Evolutionary conservation across 225 moss, liverwort and hornwort species (phyloP).

Genomic region (Polytrichum formosum): DNA sequence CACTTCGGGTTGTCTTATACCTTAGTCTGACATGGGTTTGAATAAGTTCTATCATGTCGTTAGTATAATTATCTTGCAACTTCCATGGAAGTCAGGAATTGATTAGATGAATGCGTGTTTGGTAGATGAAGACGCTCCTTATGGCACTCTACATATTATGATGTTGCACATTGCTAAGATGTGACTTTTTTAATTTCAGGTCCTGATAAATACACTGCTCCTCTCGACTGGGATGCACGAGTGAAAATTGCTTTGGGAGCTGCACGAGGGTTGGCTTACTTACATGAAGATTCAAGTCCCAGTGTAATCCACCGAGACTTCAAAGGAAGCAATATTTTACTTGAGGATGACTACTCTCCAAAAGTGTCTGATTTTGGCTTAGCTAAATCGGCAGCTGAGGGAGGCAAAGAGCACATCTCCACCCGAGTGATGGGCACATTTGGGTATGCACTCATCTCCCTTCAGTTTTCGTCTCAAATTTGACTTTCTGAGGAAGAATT

Average conservation of each 20-base stretch:
- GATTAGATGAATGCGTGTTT: too few relatives aligned
- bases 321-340: slow-evolving; percentile 51
- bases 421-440: slow-evolving; percentile 89
- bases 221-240: slow-evolving; percentile 48
- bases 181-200: slow-evolving; percentile 12
- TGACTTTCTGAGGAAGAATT: neutral
- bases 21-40: neutral
- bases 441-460: slow-evolving; percentile 26
- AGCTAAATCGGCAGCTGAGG: slow-evolving; percentile 74
- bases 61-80: neutral
- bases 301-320: slow-evolving; percentile 51
- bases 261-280: slow-evolving; percentile 52
- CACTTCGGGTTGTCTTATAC: neutral
- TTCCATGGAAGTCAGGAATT: neutral
- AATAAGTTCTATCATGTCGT: neutral
- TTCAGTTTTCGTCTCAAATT: slow-evolving; percentile 3
- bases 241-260: slow-evolving; percentile 57
- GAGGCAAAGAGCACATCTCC: slow-evolving; percentile 67
- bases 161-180: too few relatives aligned
- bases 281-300: slow-evolving; percentile 56
- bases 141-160: too few relatives aligned
- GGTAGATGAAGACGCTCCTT: too few relatives aligned
- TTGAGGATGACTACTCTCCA: slow-evolving; percentile 51
- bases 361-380: slow-evolving; percentile 89
- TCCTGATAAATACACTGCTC: slow-evolving; percentile 34